These are phyloP conservation scores for Leucosporidium scottii DNA, from an alignment of 768 basidiomycete species.

Conservation along the genomic window DNA sequence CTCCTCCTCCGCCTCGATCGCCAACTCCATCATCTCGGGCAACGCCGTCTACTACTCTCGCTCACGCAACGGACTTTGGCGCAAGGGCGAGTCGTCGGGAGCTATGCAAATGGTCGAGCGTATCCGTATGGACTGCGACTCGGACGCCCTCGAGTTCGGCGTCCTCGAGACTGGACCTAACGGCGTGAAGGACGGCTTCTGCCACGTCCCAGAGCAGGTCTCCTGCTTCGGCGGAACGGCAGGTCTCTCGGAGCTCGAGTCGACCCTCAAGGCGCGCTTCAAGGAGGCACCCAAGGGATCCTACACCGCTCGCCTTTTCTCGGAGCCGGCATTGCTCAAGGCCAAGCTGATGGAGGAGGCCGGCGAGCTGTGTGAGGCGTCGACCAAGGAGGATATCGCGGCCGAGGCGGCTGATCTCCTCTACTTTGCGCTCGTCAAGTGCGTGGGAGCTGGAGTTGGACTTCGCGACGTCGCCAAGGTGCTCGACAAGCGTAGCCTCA, in stretches of 20 bases:
- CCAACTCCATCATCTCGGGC: conserved; percentile 76
- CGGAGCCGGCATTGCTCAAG: conserved; percentile 67
- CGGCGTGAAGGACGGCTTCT: conserved; percentile 32
- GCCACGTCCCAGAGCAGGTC: conserved; percentile 58
- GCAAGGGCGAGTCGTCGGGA: conserved; percentile 93
- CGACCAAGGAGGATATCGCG: conserved; percentile 70
- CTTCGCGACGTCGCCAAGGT: conserved; percentile 75
- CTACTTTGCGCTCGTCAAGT: conserved; percentile 84
- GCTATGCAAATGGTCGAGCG: conserved; percentile 78
- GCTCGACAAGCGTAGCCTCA: conserved; percentile 75
- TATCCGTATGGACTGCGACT: conserved; percentile 76
- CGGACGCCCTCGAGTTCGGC: conserved; percentile 80
- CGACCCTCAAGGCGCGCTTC: conserved; percentile 64
- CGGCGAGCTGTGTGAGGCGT: conserved; percentile 75
- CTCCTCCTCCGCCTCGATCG: conserved; percentile 77
- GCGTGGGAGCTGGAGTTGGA: conserved; percentile 71
- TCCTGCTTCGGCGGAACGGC: conserved; percentile 80
- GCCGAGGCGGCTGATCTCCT: conserved; percentile 93
- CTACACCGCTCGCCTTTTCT: conserved; percentile 82
- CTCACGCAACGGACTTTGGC: conserved; percentile 82
- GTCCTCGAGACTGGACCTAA: conserved; percentile 54
- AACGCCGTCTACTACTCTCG: conserved; percentile 94
- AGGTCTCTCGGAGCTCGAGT: conserved; percentile 77
- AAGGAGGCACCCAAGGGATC: conserved; percentile 76
- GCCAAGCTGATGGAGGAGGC: conserved; percentile 99